Evolutionary conservation across 208 protist genomes (phyloP).

Genomic region (Crithidia brevicula): DNA sequence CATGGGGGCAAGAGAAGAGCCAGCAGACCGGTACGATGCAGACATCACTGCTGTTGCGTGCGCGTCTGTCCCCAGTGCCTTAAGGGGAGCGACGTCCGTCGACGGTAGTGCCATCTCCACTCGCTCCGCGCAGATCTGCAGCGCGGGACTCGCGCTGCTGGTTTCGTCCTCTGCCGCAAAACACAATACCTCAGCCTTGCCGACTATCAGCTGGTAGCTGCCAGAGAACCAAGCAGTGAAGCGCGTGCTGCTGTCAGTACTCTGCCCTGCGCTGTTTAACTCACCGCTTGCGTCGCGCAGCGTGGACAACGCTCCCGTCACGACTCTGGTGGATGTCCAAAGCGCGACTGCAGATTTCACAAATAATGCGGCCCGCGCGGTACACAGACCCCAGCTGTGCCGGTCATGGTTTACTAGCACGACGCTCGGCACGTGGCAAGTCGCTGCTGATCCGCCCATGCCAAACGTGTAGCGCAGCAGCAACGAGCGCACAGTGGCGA

Average conservation of each 20-base stretch:
- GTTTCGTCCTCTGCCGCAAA: constrained; percentile 5
- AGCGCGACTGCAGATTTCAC: neutral
- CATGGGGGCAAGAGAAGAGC: no score
- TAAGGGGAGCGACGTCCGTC: no score
- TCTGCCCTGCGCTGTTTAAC: neutral
- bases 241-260: no score
- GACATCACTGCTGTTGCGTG: no score
- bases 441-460: neutral
- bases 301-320: no score
- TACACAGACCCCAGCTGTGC: constrained; percentile 28
- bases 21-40: neutral
- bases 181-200: constrained; percentile 20
- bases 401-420: constrained; percentile 10
- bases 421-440: constrained; percentile 6
- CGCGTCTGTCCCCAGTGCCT: no score
- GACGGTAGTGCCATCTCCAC: neutral
- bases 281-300: no score
- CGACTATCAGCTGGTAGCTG: neutral
- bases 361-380: neutral
- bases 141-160: neutral
- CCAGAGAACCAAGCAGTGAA: neutral
- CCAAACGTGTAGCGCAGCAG: neutral
- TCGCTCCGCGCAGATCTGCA: neutral
- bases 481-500: neutral
- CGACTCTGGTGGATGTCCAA: neutral